phyloP scores from a whole-genome alignment of 768 basidiomycete species.

The Clitopilus passeckerianus region DNA sequence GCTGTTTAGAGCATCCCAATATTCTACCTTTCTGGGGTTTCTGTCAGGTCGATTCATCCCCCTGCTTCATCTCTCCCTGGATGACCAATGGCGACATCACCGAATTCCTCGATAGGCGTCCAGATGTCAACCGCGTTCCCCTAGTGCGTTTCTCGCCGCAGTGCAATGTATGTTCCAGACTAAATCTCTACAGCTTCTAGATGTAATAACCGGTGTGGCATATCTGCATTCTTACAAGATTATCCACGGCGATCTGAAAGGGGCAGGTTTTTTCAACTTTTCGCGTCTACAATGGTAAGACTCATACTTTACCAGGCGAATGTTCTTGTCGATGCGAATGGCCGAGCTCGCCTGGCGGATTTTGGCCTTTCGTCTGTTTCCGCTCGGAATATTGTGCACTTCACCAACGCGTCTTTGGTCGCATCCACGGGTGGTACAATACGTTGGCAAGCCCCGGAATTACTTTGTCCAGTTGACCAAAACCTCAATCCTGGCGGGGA shows the following conservation, averaged over 20 bases:
- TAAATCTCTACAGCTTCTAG: constrained; percentile 16
- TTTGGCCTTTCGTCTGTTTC: constrained; percentile 35
- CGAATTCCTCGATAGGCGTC: neutral
- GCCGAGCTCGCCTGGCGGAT: constrained; percentile 40
- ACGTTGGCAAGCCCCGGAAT: constrained; percentile 29
- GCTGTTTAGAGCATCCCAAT: constrained; percentile 3
- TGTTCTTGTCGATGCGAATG: constrained; percentile 34
- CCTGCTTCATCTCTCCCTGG: constrained; percentile 3
- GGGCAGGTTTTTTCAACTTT: constrained; percentile 18
- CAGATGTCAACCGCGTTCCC: neutral
- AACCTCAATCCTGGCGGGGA: constrained; percentile 6
- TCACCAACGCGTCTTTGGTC: constrained; percentile 10
- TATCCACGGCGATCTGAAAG: constrained; percentile 42
- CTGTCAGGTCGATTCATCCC: neutral
- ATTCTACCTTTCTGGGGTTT: constrained; percentile 3
- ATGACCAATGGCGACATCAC: constrained; percentile 2
- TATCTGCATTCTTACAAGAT: constrained; percentile 29
- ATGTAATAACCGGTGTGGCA: constrained; percentile 23
- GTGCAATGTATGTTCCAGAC: no score
- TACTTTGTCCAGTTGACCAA: constrained; percentile 10
- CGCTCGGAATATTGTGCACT: constrained; percentile 8
- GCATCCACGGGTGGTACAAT: constrained; percentile 16
- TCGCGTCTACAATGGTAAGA: neutral
- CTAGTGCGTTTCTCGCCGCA: no score
- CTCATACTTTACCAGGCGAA: constrained; percentile 27